phyloP scores from a whole-genome alignment of 352 stramenopile species.

The Globisporangium abappressorium region DNA sequence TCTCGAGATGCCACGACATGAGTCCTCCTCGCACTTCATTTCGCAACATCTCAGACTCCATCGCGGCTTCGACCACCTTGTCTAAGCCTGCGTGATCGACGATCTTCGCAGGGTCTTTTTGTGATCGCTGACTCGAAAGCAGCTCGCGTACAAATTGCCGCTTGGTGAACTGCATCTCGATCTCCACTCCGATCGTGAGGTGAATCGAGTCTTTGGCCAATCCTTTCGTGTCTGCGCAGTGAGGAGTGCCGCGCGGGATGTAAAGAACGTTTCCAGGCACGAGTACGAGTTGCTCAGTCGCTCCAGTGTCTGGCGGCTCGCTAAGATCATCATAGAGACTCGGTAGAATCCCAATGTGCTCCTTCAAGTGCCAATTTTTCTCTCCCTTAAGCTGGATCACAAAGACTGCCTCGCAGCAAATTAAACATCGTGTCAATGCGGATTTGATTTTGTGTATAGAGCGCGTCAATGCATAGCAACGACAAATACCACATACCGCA shows the following conservation, averaged over 20 bases:
- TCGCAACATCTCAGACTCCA: background rate
- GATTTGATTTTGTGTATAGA: background rate
- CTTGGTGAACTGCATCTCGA: slow-evolving; percentile 24
- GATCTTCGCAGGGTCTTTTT: background rate
- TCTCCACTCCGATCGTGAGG: slow-evolving; percentile 33
- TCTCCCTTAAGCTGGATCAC: slow-evolving; percentile 28
- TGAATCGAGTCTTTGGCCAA: slow-evolving; percentile 29
- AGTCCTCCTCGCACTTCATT: slow-evolving; percentile 16
- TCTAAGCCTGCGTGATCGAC: background rate
- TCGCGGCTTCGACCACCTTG: background rate
- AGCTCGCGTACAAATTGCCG: slow-evolving; percentile 10
- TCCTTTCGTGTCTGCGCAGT: slow-evolving; percentile 28
- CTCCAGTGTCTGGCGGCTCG: background rate
- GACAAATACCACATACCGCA: slow-evolving; percentile 19
- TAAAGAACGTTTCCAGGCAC: slow-evolving; percentile 30
- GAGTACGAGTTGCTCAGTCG: slow-evolving; percentile 13
- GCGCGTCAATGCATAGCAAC: too few relatives aligned
- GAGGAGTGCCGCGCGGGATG: slow-evolving; percentile 29
- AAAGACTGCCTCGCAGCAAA: slow-evolving; percentile 23
- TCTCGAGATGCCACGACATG: slow-evolving; percentile 30
- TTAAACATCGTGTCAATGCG: background rate
- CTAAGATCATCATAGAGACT: slow-evolving; percentile 24
- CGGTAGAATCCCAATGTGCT: slow-evolving; percentile 16
- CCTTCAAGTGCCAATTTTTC: slow-evolving; percentile 28
- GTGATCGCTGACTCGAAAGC: background rate